A percentile compares a stretch with the other conserved stretches of the same genome.
phyloP scores from a whole-genome alignment of 2,329 filamentous ascomycete species.

The Sclerotinia borealis region DNA sequence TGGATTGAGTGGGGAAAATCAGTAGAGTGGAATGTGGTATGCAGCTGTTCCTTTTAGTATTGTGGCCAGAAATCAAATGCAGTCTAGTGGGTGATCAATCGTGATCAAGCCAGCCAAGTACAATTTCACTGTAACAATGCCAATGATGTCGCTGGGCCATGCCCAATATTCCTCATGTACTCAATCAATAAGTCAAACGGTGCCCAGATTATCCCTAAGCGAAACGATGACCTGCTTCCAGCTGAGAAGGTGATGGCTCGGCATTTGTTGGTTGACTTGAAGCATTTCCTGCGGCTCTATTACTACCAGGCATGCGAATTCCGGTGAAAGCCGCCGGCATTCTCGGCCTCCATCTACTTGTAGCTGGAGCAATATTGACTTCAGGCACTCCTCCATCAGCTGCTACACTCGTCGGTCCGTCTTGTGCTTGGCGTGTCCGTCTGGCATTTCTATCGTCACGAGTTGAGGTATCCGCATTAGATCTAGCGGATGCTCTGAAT shows the following conservation, averaged over 20 bases:
- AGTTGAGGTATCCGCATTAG: background rate
- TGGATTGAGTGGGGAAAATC: background rate
- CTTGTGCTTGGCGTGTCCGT: slow-evolving; percentile 6
- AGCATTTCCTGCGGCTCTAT: slow-evolving; percentile 14
- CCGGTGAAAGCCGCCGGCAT: slow-evolving; percentile 26
- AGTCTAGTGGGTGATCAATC: background rate
- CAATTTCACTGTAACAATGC: background rate
- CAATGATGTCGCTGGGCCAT: background rate
- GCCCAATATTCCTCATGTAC: background rate
- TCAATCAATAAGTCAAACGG: background rate
- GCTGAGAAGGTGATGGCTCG: slow-evolving; percentile 31
- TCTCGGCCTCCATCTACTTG: slow-evolving; percentile 24
- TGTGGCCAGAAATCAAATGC: background rate
- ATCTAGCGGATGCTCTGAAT: slow-evolving; percentile 15
- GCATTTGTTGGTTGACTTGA: slow-evolving; percentile 8
- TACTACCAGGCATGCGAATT: slow-evolving; percentile 22
- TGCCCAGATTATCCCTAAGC: background rate
- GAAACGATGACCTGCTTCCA: slow-evolving; percentile 26
- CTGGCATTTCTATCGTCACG: background rate
- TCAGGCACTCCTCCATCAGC: slow-evolving; percentile 8
- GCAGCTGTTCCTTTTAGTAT: background rate
- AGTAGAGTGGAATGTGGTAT: background rate
- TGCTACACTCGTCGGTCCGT: background rate
- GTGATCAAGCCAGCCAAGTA: no score
- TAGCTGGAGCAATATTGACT: slow-evolving; percentile 6